Evolutionary conservation across 306 rosid species (phyloP), one percentile per base, ranked within the genome.

Genomic region (Dryas octopetala): DNA sequence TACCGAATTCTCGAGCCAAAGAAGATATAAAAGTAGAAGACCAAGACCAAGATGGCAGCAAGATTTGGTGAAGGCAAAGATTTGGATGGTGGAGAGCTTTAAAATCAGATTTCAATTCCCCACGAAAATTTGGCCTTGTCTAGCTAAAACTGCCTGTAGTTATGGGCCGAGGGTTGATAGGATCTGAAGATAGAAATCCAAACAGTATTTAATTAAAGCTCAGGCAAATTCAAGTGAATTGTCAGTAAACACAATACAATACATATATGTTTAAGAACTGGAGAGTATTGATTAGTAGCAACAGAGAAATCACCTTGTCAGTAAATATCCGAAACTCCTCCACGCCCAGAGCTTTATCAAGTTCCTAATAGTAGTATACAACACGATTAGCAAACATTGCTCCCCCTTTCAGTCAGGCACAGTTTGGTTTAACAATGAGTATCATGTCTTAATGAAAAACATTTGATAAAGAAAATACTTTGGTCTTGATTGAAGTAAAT

Each of bases 341-440:
- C 64, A 76, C 82, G n/a, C 74, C 86, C 93, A 91, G 88, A 38
- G 97, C 96, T 78, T 83, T 89, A 72, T 87, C 98, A 71, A 91
- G 90, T 79, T 88, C 97, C 96, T 94, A 67, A 72, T 46, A 9
- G 76, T n/a, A 60, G 72, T 6, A 83, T 55, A 71, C 59, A 64
- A 68, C 76, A 69, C 50, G 64, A 70, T 70, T 45, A 82, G 71
- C 68, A 46, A 68, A 65, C 17, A 38, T 43, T 45, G 48, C 17
- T 63, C 66, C n/a, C 28, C 26, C 44, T 49, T 44, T 19, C 26
- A 40, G 55, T 32, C 19, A 12, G 38, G 50, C 40, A 44, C 74
- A 63, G 51, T 26, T 52, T 62, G 74, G 77, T 65, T 47, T 19
- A 73, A 3, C 60, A 76, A 26, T 44, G 7, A 19, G 76, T 41